Evolutionary conservation across 1,284 basidiomycete species (phyloP).

Genomic region (Earliella scabrosa): DNA sequence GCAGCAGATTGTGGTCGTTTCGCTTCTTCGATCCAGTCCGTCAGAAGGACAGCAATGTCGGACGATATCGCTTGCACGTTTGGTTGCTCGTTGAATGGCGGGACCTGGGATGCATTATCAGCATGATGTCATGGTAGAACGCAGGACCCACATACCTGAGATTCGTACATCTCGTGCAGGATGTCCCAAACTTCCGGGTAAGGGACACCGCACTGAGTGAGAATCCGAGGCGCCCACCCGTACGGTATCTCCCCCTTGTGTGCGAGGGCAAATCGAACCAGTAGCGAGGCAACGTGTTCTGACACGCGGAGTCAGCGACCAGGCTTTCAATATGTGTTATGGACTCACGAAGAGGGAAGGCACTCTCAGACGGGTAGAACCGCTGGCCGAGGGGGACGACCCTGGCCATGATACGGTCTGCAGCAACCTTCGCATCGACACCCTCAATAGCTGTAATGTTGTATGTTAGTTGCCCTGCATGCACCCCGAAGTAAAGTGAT

Average conservation of each 20-base stretch:
- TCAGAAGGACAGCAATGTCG: conserved; percentile 76
- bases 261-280: conserved; percentile 72
- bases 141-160: conserved; percentile 59
- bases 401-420: conserved; percentile 65
- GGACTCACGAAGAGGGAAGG: conserved; percentile 81
- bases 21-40: conserved; percentile 78
- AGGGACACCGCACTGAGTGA: conserved; percentile 79
- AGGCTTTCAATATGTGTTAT: not conserved
- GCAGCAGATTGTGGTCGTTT: conserved; percentile 61
- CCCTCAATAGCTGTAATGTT: conserved; percentile 49
- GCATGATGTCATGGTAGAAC: not conserved
- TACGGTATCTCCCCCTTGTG: conserved; percentile 61
- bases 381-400: conserved; percentile 78
- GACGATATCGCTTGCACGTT: conserved; percentile 79
- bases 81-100: conserved; percentile 80
- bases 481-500: no score
- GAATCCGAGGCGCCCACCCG: conserved; percentile 82
- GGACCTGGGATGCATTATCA: conserved; percentile 52
- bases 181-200: conserved; percentile 83
- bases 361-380: conserved; percentile 90
- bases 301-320: not conserved
- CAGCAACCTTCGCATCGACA: conserved; percentile 51
- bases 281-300: conserved; percentile 73
- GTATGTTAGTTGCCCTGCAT: conserved; percentile 2
- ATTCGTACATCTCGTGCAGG: conserved; percentile 86